Base-by-base conservation (phyloP, 1,284 basidiomycete genomes). In the Anthracocystis walkeri region DNA sequence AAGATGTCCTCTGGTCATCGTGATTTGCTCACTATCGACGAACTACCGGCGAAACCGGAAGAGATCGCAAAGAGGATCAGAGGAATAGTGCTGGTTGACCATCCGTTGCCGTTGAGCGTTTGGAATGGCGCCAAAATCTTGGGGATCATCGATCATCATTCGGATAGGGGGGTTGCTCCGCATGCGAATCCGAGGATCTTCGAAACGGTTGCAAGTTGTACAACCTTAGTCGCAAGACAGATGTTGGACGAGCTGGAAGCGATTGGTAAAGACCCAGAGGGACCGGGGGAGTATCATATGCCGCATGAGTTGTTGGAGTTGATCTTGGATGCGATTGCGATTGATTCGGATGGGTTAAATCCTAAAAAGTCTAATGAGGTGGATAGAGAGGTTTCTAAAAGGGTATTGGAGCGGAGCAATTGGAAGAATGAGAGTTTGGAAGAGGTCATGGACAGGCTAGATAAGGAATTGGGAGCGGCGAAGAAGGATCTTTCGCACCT, bases 21-120 rank as follows among this genome's bases (percentile, higher is more conserved):
- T 21, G 85, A 86, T 65, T 65, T 86, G 23, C 74, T 86, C 31
- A 86, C 84, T 2, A 82, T 85, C 49, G 85, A 86, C 49, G 85
- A 86, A 71, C 68, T 86, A 12, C 85, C 84, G 1, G 79, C 85
- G 48, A 78, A 79, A 42, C 80, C 85, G 0, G 49, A 38, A 41
- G 82, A 84, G 27, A 49, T 86, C 2, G 78, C 80, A 2, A 71
- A 75, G 42, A 59, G 68, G 33, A 67, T 85, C 20, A 52, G 70
- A 12, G 84, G 85, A 6, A 84, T 86, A 48, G 80, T 83, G 2
- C 69, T 86, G 6, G 85, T 86, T 25, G 85, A 86, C 53, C 85
- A 86, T 54, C 85, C 85, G 21, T 44, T 79, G 2, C 84, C 85
- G n/a, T 59, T 76, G 7, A 70, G 78, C 18, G 75, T 71, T 0